phyloP scores from a whole-genome alignment of 305 asterid genomes.

The Fraxinus ornus region DNA sequence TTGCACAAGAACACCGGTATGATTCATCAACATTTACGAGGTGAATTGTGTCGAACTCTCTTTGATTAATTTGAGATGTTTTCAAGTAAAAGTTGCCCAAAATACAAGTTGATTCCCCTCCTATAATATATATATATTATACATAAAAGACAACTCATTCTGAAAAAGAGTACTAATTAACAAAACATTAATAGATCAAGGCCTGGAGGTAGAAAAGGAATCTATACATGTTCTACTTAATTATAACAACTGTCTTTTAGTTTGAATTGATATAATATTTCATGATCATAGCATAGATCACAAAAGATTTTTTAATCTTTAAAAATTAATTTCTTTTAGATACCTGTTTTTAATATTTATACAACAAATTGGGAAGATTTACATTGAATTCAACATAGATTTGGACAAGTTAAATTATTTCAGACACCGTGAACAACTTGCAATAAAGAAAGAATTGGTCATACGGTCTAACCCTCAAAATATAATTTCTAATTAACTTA shows the following conservation, averaged over 20 bases:
- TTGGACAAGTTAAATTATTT: constrained; percentile 26
- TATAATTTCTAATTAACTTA: neutral
- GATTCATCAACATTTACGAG: neutral
- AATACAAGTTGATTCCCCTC: neutral
- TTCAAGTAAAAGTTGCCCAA: neutral
- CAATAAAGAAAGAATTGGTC: constrained; percentile 27
- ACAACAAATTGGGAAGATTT: constrained; percentile 6
- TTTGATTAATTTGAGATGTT: neutral
- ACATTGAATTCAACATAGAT: constrained; percentile 30
- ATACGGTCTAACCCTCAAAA: constrained; percentile 20
- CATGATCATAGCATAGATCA: neutral
- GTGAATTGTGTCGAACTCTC: neutral
- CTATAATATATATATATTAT: neutral
- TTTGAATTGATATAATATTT: neutral
- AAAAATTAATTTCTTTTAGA: neutral
- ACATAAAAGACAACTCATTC: constrained; percentile 29
- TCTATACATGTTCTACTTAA: constrained; percentile 19
- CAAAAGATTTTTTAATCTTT: neutral
- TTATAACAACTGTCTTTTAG: neutral
- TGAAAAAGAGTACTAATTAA: constrained; percentile 12
- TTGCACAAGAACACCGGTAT: neutral
- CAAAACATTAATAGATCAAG: constrained; percentile 26
- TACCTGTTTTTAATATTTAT: too few species aligned
- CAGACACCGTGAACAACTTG: constrained; percentile 31
- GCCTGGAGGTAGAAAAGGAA: constrained; percentile 31